phyloP scores from a whole-genome alignment of 176 grass and related monocot species.

The Triticum monococcum region DNA sequence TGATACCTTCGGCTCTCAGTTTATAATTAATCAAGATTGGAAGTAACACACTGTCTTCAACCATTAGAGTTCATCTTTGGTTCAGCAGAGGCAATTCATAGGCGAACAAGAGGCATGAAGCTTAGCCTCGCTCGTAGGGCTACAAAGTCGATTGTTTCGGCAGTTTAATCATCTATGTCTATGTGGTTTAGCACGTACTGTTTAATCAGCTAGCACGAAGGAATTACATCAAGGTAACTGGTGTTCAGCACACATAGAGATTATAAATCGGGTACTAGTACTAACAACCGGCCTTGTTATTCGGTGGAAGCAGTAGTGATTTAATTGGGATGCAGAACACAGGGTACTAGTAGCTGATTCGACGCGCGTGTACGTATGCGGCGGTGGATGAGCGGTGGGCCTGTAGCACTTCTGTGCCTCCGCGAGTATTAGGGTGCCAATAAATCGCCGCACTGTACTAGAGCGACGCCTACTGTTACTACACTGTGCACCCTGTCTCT shows the following conservation, averaged over 20 bases:
- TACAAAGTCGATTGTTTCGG: too few relatives aligned
- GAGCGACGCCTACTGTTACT: conserved; percentile 30
- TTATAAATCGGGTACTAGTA: not conserved
- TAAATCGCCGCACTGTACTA: not conserved
- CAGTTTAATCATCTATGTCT: too few relatives aligned
- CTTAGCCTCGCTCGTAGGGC: conserved; percentile 3
- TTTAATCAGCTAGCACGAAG: not conserved
- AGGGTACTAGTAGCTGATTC: not conserved
- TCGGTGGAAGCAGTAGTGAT: not conserved
- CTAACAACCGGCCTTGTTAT: not conserved
- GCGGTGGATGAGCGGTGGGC: conserved; percentile 26
- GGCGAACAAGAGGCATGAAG: not conserved
- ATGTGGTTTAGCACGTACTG: too few relatives aligned
- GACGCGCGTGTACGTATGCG: conserved; percentile 17
- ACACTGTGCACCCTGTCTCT: conserved; percentile 22
- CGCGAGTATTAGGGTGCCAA: conserved; percentile 18
- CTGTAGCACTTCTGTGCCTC: conserved; percentile 14
- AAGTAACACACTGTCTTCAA: not conserved
- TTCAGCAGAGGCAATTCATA: not conserved
- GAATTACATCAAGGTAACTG: not conserved
- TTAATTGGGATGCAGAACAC: not conserved
- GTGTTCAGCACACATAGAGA: not conserved
- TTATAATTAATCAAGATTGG: not conserved
- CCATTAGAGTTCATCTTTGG: not conserved
- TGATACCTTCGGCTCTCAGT: not conserved